Evolutionary conservation across 208 protist species (phyloP).

Genomic region (Vickermania spadyakhi): DNA sequence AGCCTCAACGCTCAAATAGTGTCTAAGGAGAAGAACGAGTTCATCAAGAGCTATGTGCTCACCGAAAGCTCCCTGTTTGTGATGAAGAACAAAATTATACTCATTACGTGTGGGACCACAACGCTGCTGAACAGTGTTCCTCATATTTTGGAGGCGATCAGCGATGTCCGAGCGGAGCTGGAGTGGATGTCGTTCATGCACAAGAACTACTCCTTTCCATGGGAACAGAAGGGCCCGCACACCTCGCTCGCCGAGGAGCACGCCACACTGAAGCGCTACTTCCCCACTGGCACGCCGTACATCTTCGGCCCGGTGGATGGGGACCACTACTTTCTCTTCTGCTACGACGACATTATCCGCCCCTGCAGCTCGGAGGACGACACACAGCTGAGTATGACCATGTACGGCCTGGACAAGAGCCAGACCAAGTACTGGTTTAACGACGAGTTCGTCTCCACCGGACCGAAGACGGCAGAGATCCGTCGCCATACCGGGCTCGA

Average conservation of each 20-base stretch:
- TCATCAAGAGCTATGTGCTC: conserved; percentile 89
- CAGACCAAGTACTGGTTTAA: conserved; percentile 81
- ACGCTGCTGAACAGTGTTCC: conserved; percentile 88
- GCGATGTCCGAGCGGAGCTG: conserved; percentile 61
- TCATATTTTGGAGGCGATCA: conserved; percentile 67
- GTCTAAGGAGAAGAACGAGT: conserved; percentile 57
- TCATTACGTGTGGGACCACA: conserved; percentile 93
- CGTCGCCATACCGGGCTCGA: conserved; percentile 54
- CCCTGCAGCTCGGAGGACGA: conserved; percentile 54
- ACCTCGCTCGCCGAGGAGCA: conserved; percentile 75
- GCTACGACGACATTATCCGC: conserved; percentile 80
- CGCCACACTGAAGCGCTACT: conserved; percentile 61
- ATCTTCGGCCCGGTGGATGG: conserved; percentile 87
- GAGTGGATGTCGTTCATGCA: conserved; percentile 89
- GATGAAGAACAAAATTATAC: conserved; percentile 78
- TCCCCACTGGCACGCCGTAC: conserved; percentile 76
- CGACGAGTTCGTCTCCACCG: conserved; percentile 55
- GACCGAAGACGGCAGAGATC: conserved; percentile 56
- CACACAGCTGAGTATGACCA: conserved; percentile 84
- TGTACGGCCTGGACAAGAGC: conserved; percentile 82
- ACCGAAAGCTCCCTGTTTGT: conserved; percentile 93
- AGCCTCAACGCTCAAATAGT: conserved; percentile 84
- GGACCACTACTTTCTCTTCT: conserved; percentile 91
- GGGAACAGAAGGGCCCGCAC: conserved; percentile 85
- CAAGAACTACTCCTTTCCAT: conserved; percentile 92